These are phyloP conservation scores for Monilinia fructigena DNA, from an alignment of 2,329 filamentous ascomycete genomes.

Conservation along the genomic window DNA sequence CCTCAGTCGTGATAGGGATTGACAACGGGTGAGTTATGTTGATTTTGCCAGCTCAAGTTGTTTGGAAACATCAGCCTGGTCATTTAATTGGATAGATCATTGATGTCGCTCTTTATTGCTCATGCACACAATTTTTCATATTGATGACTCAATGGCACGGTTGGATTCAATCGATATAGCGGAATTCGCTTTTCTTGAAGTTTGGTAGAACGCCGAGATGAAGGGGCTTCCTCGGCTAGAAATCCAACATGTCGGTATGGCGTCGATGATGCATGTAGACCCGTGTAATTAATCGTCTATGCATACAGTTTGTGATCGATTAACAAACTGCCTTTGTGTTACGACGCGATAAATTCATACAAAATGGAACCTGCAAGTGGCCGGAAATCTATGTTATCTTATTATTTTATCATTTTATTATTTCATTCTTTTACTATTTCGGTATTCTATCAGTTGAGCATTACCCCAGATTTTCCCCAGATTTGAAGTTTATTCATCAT, in stretches of 20 bases:
- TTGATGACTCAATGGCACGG: not conserved
- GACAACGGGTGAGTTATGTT: not conserved
- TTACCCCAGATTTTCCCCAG: slow-evolving; percentile 5
- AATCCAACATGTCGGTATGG: not conserved
- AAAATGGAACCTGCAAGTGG: not conserved
- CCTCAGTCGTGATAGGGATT: not conserved
- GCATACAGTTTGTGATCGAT: not conserved
- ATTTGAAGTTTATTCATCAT: not conserved
- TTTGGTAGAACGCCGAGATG: not conserved
- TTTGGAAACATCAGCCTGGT: not conserved
- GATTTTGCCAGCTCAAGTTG: not conserved
- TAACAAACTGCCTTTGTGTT: not conserved
- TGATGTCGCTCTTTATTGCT: not conserved
- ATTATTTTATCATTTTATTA: not conserved
- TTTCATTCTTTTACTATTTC: too few relatives aligned
- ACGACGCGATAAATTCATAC: not conserved
- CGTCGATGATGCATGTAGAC: not conserved
- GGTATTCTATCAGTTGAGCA: not conserved
- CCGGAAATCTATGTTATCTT: not conserved
- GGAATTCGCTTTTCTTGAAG: not conserved
- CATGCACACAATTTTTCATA: not conserved
- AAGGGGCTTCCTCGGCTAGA: not conserved
- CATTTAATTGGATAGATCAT: not conserved
- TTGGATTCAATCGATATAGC: not conserved
- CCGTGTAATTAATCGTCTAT: not conserved